Evolutionary conservation across 139 green algal genomes (phyloP).

Genomic region (Chlorella sp.): DNA sequence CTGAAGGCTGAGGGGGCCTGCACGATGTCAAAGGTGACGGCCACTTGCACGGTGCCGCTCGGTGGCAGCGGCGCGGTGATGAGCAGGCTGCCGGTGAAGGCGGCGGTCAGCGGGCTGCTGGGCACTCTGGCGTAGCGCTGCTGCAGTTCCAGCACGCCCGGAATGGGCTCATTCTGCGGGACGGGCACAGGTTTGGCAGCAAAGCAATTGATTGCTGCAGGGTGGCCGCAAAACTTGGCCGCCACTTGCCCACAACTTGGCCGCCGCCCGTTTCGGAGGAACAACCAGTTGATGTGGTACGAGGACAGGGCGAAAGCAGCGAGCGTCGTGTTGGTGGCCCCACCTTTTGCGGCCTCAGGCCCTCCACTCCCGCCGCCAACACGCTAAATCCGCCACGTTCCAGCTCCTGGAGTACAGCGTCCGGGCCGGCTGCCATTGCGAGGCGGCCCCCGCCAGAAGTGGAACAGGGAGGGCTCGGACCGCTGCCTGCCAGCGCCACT

Average conservation of each 20-base stretch:
- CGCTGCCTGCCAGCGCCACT: too few species aligned
- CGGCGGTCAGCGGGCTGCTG: not conserved
- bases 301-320: too few species aligned
- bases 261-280: too few species aligned
- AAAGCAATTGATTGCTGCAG: not conserved
- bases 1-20: constrained; percentile 18
- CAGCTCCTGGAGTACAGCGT: constrained; percentile 4
- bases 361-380: not conserved
- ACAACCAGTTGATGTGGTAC: too few species aligned
- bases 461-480: too few species aligned
- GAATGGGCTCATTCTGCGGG: not conserved
- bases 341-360: constrained; percentile 14
- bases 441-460: too few species aligned
- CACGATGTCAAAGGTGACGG: constrained; percentile 8
- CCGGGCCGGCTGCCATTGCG: not conserved
- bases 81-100: not conserved
- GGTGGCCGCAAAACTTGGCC: too few species aligned
- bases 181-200: too few species aligned
- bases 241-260: too few species aligned
- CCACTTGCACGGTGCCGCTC: not conserved
- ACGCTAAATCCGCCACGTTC: not conserved
- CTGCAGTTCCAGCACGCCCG: constrained; percentile 9
- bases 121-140: constrained; percentile 14
- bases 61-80: not conserved
- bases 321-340: not conserved